Evolutionary conservation across 192 early-diverging fungal genomes (phyloP).

Genomic region (Backusella circina): DNA sequence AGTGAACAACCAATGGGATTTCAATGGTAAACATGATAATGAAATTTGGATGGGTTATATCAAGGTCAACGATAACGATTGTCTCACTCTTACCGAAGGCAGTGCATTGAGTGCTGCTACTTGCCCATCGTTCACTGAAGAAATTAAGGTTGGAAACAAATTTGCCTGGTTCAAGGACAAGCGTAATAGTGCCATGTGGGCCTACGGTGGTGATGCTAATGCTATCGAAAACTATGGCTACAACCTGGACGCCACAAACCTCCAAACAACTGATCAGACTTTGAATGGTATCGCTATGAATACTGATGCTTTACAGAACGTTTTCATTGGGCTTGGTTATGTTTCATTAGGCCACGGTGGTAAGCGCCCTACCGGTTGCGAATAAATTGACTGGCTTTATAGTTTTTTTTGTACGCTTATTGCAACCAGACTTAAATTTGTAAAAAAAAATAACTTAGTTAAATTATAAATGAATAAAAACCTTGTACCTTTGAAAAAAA

Average conservation of each 20-base stretch:
- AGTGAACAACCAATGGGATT: conserved; percentile 28
- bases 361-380: background rate
- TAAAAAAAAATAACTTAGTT: background rate
- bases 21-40: conserved; percentile 25
- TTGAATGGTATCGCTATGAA: conserved; percentile 16
- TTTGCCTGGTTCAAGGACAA: conserved; percentile 36
- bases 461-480: background rate
- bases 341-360: background rate
- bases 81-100: conserved; percentile 17
- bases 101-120: background rate
- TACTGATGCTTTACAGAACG: conserved; percentile 9
- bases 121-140: conserved; percentile 26
- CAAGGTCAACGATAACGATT: conserved; percentile 11
- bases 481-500: background rate
- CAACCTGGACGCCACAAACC: conserved; percentile 15
- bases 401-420: background rate
- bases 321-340: background rate
- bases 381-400: background rate
- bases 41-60: conserved; percentile 28
- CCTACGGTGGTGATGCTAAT: conserved; percentile 25
- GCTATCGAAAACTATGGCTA: conserved; percentile 21
- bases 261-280: conserved; percentile 23
- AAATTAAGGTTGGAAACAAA: conserved; percentile 26
- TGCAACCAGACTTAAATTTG: background rate
- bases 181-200: conserved; percentile 33